These are phyloP conservation scores for Fraxinus velutina DNA, from an alignment of 305 asterid genomes.

Conservation along the genomic window DNA sequence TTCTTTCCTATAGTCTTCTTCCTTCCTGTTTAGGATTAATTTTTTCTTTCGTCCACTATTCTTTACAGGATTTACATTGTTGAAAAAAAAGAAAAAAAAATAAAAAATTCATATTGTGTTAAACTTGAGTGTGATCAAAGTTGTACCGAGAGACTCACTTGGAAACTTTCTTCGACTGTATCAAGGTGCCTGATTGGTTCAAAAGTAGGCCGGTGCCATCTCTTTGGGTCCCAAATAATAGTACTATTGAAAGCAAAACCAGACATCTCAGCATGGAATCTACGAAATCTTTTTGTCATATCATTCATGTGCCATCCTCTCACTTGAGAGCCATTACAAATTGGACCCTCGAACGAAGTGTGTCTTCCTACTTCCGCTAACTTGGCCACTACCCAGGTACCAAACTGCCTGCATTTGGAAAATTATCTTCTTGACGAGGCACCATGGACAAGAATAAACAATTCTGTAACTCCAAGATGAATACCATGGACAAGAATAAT, in stretches of 20 bases:
- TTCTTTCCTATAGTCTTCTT: neutral
- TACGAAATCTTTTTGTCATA: constrained; percentile 28
- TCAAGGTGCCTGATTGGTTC: constrained; percentile 59
- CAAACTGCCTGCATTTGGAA: constrained; percentile 56
- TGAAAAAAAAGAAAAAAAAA: neutral
- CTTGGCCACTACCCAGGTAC: constrained; percentile 64
- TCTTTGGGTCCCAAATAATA: constrained; percentile 67
- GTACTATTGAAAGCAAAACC: constrained; percentile 82
- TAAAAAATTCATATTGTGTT: neutral
- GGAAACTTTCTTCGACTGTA: constrained; percentile 42
- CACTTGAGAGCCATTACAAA: constrained; percentile 64
- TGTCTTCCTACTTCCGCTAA: constrained; percentile 37
- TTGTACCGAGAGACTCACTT: constrained; percentile 40
- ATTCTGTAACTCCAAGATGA: neutral
- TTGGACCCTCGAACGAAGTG: constrained; percentile 57
- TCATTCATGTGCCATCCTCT: constrained; percentile 64
- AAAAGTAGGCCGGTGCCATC: constrained; percentile 61
- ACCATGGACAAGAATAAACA: neutral
- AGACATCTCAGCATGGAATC: constrained; percentile 59
- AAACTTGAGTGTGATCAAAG: neutral
- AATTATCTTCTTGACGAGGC: neutral
- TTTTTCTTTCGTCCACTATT: neutral
- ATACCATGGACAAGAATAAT: constrained; percentile 3
- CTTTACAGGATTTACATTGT: too few relatives aligned
- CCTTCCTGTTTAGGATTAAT: neutral